Evolutionary conservation across 1,139 yeast species (phyloP).

Genomic region (Hyphopichia burtonii): DNA sequence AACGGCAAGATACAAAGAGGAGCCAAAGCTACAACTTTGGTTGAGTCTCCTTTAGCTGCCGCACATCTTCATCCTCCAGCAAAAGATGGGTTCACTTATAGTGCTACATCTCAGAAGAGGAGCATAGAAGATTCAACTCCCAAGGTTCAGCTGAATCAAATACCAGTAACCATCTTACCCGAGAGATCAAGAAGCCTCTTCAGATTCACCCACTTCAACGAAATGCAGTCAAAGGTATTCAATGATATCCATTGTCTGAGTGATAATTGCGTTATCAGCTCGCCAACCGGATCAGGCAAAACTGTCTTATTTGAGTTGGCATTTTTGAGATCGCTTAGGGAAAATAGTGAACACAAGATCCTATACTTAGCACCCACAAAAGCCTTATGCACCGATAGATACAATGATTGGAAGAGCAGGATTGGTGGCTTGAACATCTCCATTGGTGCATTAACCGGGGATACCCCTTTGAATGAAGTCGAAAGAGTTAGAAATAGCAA

Average conservation of each 20-base stretch:
- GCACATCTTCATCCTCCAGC: too few species aligned
- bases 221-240: constrained; percentile 50
- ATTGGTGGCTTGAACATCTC: constrained; percentile 31
- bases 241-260: constrained; percentile 26
- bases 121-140: not conserved
- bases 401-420: constrained; percentile 40
- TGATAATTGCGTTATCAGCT: constrained; percentile 46
- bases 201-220: constrained; percentile 39
- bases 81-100: too few species aligned
- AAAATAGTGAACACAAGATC: constrained; percentile 21
- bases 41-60: too few species aligned
- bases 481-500: constrained; percentile 42
- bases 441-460: constrained; percentile 52
- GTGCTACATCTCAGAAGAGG: too few species aligned
- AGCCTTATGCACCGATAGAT: constrained; percentile 47
- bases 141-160: not conserved
- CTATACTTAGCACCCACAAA: constrained; percentile 57
- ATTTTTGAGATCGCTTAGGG: constrained; percentile 32
- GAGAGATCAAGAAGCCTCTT: constrained; percentile 28
- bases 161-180: constrained; percentile 16
- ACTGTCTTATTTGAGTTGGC: constrained; percentile 56
- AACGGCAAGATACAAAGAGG: too few species aligned
- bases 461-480: constrained; percentile 39
- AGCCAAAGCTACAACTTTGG: too few species aligned
- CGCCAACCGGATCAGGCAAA: constrained; percentile 62